phyloP scores from a whole-genome alignment of 2,329 filamentous ascomycete genomes.

The Gaeumannomyces tritici region DNA sequence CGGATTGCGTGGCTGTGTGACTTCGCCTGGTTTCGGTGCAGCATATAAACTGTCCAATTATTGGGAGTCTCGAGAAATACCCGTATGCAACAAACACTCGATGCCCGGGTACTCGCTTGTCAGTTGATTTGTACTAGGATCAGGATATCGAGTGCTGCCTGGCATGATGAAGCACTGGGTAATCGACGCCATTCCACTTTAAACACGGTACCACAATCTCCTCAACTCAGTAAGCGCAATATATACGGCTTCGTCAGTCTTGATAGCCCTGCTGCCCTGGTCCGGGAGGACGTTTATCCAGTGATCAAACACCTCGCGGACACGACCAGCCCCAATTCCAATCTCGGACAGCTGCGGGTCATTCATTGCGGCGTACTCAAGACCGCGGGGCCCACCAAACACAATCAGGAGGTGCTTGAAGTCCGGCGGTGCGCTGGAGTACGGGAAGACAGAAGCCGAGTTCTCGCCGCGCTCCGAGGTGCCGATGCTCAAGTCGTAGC shows the following conservation, averaged over 20 bases:
- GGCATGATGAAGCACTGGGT: neutral
- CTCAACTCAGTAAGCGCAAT: constrained; percentile 63
- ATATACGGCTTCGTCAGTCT: constrained; percentile 76
- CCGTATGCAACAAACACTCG: too few species aligned
- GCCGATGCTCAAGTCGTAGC: constrained; percentile 76
- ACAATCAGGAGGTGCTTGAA: constrained; percentile 70
- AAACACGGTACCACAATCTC: constrained; percentile 38
- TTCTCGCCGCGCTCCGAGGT: constrained; percentile 68
- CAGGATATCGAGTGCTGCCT: too few species aligned
- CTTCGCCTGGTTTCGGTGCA: too few species aligned
- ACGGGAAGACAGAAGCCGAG: constrained; percentile 34
- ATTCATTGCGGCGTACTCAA: constrained; percentile 65
- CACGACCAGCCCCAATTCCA: constrained; percentile 54
- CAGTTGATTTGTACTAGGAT: too few species aligned
- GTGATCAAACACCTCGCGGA: constrained; percentile 66
- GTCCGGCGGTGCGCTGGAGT: constrained; percentile 22
- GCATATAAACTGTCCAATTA: too few species aligned
- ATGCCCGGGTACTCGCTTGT: too few species aligned
- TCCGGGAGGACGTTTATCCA: constrained; percentile 76
- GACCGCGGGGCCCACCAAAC: constrained; percentile 70
- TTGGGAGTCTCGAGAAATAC: too few species aligned
- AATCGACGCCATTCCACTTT: neutral
- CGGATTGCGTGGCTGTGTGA: too few species aligned
- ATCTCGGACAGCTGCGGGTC: constrained; percentile 45
- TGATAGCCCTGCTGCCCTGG: constrained; percentile 73